These are phyloP conservation scores for Picea sitchensis DNA, from an alignment of 75 land plant species.

Conservation along the genomic window DNA sequence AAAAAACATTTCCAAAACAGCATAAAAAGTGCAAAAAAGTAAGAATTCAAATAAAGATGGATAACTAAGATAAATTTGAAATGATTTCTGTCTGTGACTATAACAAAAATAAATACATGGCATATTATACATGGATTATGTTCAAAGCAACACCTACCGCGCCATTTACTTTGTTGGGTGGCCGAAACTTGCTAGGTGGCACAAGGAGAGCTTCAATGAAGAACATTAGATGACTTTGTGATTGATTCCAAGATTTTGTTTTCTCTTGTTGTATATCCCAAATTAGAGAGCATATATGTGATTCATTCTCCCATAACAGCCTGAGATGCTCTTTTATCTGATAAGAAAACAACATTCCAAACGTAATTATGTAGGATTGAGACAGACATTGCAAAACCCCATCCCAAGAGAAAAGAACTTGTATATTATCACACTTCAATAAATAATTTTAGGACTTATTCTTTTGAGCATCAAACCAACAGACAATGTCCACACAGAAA, in stretches of 20 bases:
- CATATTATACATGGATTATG: background rate
- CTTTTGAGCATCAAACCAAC: too few species aligned
- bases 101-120: background rate
- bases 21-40: background rate
- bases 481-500: too few species aligned
- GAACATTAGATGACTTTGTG: constrained; percentile 54
- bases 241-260: constrained; percentile 3
- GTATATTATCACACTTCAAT: too few species aligned
- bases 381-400: too few species aligned
- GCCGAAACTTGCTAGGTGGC: constrained; percentile 89
- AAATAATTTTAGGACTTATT: too few species aligned
- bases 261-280: constrained; percentile 51
- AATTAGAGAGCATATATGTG: constrained; percentile 59
- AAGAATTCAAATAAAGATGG: background rate
- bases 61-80: background rate
- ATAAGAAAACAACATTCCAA: too few species aligned
- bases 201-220: constrained; percentile 76
- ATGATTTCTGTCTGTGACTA: background rate
- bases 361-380: too few species aligned
- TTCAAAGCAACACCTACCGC: constrained; percentile 36
- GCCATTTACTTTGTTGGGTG: constrained; percentile 44
- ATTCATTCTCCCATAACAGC: constrained; percentile 75
- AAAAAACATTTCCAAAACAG: background rate
- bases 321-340: constrained; percentile 45
- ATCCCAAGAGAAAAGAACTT: too few species aligned